Evolutionary conservation across 495 filamentous ascomycete genomes (phyloP).

Genomic region (Opeltia flavorubescens): DNA sequence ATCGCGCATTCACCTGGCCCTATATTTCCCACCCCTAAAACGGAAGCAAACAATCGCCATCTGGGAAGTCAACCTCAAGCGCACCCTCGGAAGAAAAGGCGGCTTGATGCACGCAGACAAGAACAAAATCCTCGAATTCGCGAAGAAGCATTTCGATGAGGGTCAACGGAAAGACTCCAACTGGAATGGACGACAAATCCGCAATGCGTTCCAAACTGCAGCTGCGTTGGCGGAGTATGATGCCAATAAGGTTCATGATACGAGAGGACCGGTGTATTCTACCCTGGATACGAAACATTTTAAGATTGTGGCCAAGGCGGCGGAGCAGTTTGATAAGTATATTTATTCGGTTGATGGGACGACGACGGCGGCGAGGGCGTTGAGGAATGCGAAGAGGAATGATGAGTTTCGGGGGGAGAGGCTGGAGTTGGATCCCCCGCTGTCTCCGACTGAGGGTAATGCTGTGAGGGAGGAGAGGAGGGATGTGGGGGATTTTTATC

Average conservation of each 20-base stretch:
- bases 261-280: too few species aligned
- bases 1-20: conserved; percentile 32
- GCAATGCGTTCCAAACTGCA: conserved; percentile 26
- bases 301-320: too few species aligned
- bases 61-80: conserved; percentile 5
- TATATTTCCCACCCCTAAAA: conserved; percentile 3
- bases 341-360: too few species aligned
- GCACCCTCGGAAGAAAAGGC: not conserved
- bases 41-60: not conserved
- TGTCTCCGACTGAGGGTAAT: too few species aligned
- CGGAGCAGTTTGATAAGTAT: too few species aligned
- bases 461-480: too few species aligned
- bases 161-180: not conserved
- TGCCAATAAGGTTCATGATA: not conserved
- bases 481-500: too few species aligned
- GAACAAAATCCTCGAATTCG: conserved; percentile 7
- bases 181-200: conserved; percentile 29
- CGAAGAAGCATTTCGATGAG: not conserved
- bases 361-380: too few species aligned
- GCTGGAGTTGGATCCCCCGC: too few species aligned
- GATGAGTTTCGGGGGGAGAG: too few species aligned
- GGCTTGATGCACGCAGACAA: not conserved
- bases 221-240: conserved; percentile 22
- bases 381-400: too few species aligned
- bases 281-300: too few species aligned